Conservation (phyloP, 352 stramenopile genomes). For the Globisporangium rhizosaccharum region DNA sequence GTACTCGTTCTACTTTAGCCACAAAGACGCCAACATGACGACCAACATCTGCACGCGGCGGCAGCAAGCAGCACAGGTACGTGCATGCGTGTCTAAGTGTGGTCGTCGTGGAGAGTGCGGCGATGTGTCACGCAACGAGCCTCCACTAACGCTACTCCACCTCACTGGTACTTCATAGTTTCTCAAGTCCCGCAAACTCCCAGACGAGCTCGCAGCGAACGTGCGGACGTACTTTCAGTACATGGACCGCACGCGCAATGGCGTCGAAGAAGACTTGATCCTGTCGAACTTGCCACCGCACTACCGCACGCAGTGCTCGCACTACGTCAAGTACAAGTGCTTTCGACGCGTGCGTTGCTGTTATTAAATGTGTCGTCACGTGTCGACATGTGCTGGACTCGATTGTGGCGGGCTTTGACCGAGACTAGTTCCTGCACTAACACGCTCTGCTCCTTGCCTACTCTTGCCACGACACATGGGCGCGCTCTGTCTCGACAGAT, state of each 20-base stretch:
- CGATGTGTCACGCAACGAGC: too few relatives aligned
- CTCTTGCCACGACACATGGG: not conserved
- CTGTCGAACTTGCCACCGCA: constrained; percentile 36
- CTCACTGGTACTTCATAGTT: constrained; percentile 23
- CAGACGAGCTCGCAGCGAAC: constrained; percentile 17
- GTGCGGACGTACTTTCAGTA: constrained; percentile 67
- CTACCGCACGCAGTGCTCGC: constrained; percentile 45
- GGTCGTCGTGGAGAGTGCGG: not conserved
- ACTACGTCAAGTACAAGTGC: constrained; percentile 47
- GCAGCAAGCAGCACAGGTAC: constrained; percentile 43
- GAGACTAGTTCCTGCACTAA: not conserved
- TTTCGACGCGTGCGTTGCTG: constrained; percentile 20
- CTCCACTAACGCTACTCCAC: not conserved
- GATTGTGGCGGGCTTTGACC: not conserved
- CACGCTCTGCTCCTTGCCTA: not conserved
- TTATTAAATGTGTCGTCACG: not conserved
- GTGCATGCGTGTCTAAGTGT: not conserved
- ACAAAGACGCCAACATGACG: constrained; percentile 51
- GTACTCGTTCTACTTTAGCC: constrained; percentile 69
- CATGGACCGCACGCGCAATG: constrained; percentile 62
- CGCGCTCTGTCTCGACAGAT: constrained; percentile 13
- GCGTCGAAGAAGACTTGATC: constrained; percentile 46
- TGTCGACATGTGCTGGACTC: too few relatives aligned
- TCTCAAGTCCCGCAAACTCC: constrained; percentile 30
- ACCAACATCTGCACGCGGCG: constrained; percentile 62